phyloP scores from a whole-genome alignment of 495 filamentous ascomycete genomes.

The Hypoxylon crocopeplum region DNA sequence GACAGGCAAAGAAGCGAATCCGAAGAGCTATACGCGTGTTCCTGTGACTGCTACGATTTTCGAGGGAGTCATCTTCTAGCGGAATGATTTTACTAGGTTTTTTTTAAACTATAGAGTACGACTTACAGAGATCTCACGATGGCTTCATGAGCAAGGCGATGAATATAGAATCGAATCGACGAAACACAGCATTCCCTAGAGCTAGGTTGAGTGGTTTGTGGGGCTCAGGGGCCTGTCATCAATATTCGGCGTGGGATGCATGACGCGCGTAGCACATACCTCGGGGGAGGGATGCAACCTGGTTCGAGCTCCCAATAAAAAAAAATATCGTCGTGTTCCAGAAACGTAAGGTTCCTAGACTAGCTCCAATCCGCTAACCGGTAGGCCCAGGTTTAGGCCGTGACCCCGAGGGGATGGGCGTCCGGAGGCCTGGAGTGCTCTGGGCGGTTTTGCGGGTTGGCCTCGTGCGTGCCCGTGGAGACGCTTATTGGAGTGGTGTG shows the following conservation, averaged over 20 bases:
- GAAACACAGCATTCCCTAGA: too few species aligned
- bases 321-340: constrained; percentile 13
- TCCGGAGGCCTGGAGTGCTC: constrained; percentile 28
- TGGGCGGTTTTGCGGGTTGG: constrained; percentile 30
- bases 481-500: constrained; percentile 20
- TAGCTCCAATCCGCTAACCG: constrained; percentile 7
- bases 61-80: too few species aligned
- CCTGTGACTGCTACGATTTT: not conserved
- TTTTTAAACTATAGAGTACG: not conserved
- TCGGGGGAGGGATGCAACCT: constrained; percentile 24
- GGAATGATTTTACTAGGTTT: too few species aligned
- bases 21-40: not conserved
- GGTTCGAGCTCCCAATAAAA: not conserved
- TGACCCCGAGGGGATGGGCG: constrained; percentile 29
- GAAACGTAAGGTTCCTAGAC: constrained; percentile 14
- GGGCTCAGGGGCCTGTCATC: not conserved
- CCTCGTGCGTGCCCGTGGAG: constrained; percentile 31
- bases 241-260: constrained; percentile 16
- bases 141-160: constrained; percentile 5
- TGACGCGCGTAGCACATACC: constrained; percentile 19
- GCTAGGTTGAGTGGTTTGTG: too few species aligned
- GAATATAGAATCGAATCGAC: not conserved
- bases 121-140: constrained; percentile 8
- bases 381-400: constrained; percentile 4
- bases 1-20: not conserved